Conservation (phyloP, 1,284 basidiomycete genomes). For the Flammula alnicola region DNA sequence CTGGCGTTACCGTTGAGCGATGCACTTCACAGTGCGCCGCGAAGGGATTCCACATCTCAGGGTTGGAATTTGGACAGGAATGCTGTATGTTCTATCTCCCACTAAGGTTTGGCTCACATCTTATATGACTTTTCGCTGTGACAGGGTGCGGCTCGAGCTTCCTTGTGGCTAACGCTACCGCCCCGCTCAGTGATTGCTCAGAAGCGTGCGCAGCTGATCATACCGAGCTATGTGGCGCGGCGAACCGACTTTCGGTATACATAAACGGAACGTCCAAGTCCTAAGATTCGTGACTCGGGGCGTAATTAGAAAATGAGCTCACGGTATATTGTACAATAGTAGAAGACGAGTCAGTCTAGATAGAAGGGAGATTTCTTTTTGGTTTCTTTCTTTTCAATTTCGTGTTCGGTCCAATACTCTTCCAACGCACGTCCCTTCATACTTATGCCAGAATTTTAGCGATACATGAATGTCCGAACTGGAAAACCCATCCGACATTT, state of each 20-base stretch:
- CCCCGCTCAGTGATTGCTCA: constrained; percentile 16
- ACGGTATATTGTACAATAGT: too few relatives aligned
- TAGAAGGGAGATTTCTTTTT: background rate
- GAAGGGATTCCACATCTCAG: constrained; percentile 20
- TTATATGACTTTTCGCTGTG: background rate
- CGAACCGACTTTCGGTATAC: constrained; percentile 20
- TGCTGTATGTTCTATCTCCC: constrained; percentile 20
- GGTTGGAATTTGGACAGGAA: constrained; percentile 26
- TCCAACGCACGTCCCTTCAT: too few relatives aligned
- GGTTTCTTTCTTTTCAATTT: background rate
- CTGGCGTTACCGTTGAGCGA: constrained; percentile 21
- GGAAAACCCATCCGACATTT: background rate
- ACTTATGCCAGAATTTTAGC: too few relatives aligned
- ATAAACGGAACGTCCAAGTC: background rate
- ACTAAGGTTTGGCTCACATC: background rate
- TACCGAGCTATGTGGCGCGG: constrained; percentile 24
- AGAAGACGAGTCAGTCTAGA: background rate
- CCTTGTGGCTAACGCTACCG: constrained; percentile 7
- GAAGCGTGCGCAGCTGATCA: constrained; percentile 20
- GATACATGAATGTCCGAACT: background rate
- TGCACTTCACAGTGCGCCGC: constrained; percentile 21
- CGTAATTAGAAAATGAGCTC: too few relatives aligned
- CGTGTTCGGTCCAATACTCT: too few relatives aligned
- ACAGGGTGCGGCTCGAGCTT: constrained; percentile 14
- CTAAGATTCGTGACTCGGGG: too few relatives aligned